Evolutionary conservation across 306 rosid species (phyloP).

Genomic region (Herpetospermum pedunculosum): DNA sequence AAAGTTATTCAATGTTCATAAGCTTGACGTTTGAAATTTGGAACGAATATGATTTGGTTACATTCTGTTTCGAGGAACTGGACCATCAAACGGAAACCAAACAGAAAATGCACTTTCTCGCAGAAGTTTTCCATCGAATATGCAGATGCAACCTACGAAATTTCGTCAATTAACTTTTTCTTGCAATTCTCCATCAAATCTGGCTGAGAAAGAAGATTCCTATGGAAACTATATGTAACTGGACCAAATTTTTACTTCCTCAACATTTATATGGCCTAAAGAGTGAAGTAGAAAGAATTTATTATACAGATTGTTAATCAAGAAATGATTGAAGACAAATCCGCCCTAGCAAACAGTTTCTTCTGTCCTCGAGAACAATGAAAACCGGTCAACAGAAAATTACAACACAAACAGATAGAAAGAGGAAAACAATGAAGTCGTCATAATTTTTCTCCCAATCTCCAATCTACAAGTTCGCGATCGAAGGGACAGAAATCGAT

Average conservation of each 20-base stretch:
- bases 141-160: not conserved
- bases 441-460: not conserved
- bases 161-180: not conserved
- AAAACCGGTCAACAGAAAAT: not conserved
- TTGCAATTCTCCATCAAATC: not conserved
- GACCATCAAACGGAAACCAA: not conserved
- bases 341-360: not conserved
- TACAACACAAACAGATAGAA: not conserved
- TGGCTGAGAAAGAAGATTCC: not conserved
- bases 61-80: not conserved
- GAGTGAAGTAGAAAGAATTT: not conserved
- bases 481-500: not conserved
- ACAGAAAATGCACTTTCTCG: not conserved
- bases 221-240: not conserved
- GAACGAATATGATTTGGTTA: not conserved
- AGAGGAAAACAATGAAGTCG: not conserved
- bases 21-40: not conserved
- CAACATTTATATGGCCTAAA: not conserved
- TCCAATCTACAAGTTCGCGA: not conserved
- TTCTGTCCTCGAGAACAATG: not conserved
- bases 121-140: not conserved
- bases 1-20: not conserved
- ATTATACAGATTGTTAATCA: not conserved
- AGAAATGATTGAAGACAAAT: not conserved
- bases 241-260: not conserved